These are phyloP conservation scores for Primulina eburnea DNA, from an alignment of 257 asterid genomes.

Conservation along the genomic window DNA sequence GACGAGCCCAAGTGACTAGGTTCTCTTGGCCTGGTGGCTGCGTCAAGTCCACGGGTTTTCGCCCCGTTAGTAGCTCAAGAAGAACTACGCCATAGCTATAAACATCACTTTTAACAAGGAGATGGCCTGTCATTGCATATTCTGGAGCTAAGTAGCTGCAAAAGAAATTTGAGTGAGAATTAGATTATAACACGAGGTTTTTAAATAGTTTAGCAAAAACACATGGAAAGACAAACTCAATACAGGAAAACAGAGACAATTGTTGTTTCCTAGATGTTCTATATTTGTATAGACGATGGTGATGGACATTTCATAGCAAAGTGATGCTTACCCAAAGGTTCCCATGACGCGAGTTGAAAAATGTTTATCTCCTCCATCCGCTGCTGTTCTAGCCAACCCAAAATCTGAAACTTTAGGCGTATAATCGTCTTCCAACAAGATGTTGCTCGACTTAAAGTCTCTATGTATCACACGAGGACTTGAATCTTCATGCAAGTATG, in stretches of 20 bases:
- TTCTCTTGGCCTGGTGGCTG: slow-evolving; percentile 94
- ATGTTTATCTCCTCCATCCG: slow-evolving; percentile 69
- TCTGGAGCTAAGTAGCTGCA: slow-evolving; percentile 92
- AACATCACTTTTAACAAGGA: slow-evolving; percentile 90
- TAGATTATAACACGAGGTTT: not conserved
- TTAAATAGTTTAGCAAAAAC: not conserved
- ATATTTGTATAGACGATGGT: not conserved
- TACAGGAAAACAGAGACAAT: too few species aligned
- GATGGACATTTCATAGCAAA: not conserved
- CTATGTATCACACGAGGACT: slow-evolving; percentile 95
- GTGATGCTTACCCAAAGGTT: slow-evolving; percentile 72
- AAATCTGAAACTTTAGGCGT: slow-evolving; percentile 94
- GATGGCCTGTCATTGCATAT: slow-evolving; percentile 98
- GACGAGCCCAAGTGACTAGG: slow-evolving; percentile 88
- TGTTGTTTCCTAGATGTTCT: too few species aligned
- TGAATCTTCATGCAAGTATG: slow-evolving; percentile 92
- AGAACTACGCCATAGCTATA: slow-evolving; percentile 96
- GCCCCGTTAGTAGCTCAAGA: slow-evolving; percentile 84
- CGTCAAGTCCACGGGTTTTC: slow-evolving; percentile 82
- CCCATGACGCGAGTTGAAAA: slow-evolving; percentile 97
- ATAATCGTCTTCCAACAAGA: slow-evolving; percentile 73
- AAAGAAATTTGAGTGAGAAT: slow-evolving; percentile 9
- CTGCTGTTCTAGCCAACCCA: slow-evolving; percentile 86
- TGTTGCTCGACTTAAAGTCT: slow-evolving; percentile 94
- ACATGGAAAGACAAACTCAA: not conserved